Percentiles rank a stretch among this genome's conserved stretches.
Conservation (phyloP, 345 rosid genomes). For the Microthlaspi erraticum region DNA sequence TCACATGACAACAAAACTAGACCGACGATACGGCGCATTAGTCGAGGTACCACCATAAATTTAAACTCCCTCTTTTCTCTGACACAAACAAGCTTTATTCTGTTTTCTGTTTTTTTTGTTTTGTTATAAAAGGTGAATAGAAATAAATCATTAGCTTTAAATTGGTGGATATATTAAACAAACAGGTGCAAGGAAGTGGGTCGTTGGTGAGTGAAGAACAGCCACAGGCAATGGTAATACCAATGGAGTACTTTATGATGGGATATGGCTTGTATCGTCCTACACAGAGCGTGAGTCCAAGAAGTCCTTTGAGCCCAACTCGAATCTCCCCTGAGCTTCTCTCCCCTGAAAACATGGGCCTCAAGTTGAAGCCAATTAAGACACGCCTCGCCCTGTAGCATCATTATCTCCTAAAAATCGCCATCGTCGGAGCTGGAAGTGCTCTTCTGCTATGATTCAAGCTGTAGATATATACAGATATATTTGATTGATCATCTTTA, state of each 20-base stretch:
- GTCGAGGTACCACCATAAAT: conserved; percentile 63
- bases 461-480: conserved; percentile 44
- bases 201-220: conserved; percentile 97
- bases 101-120: too few species aligned
- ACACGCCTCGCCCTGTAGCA: conserved; percentile 53
- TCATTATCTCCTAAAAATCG: neutral
- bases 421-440: conserved; percentile 32
- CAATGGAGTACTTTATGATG: conserved; percentile 86
- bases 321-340: conserved; percentile 92
- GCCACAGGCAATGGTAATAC: conserved; percentile 96
- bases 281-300: conserved; percentile 75
- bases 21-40: conserved; percentile 80
- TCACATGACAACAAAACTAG: conserved; percentile 79
- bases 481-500: conserved; percentile 32
- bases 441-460: conserved; percentile 31
- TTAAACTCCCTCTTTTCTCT: neutral
- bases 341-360: conserved; percentile 98
- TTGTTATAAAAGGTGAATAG: too few species aligned
- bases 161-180: neutral
- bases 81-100: neutral
- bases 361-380: conserved; percentile 93
- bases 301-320: conserved; percentile 85
- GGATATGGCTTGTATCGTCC: conserved; percentile 83
- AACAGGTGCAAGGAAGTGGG: conserved; percentile 94
- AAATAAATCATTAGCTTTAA: neutral